phyloP scores from a whole-genome alignment of 1,139 yeast genomes.

The Meyerozyma elateridarum region DNA sequence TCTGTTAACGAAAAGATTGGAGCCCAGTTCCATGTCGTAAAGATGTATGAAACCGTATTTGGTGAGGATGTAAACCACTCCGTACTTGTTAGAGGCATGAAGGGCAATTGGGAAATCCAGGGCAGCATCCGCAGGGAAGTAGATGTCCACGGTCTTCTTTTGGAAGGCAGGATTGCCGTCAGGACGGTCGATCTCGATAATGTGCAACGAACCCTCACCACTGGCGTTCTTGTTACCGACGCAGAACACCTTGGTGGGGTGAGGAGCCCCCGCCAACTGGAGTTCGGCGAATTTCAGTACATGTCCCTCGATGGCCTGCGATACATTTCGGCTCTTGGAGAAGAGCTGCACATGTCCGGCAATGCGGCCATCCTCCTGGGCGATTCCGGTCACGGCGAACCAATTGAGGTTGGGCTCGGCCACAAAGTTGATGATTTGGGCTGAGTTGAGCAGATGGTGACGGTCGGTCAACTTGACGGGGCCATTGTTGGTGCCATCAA shows the following conservation, averaged over 20 bases:
- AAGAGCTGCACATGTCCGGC: constrained; percentile 95
- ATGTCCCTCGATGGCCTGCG: constrained; percentile 98
- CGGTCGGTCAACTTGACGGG: constrained; percentile 81
- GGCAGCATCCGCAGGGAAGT: constrained; percentile 94
- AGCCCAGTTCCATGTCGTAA: constrained; percentile 89
- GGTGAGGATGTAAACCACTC: constrained; percentile 83
- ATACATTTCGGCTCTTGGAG: constrained; percentile 81
- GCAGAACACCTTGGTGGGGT: constrained; percentile 83
- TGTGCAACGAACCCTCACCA: constrained; percentile 84
- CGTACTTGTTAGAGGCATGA: constrained; percentile 81
- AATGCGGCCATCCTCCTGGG: constrained; percentile 90
- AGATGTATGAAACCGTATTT: constrained; percentile 96
- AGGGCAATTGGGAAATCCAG: constrained; percentile 96
- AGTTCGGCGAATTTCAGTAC: constrained; percentile 85
- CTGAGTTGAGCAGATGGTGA: constrained; percentile 71
- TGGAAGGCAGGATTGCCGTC: constrained; percentile 80
- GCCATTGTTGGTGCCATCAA: constrained; percentile 73
- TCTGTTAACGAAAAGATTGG: constrained; percentile 91
- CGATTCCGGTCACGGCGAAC: constrained; percentile 94
- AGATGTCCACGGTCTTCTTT: constrained; percentile 88
- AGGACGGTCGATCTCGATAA: constrained; percentile 94
- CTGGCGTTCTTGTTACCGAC: constrained; percentile 84
- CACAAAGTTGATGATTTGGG: constrained; percentile 89
- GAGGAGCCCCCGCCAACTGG: constrained; percentile 65
- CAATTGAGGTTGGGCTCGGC: constrained; percentile 80